Evolutionary conservation across 2,329 filamentous ascomycete genomes (phyloP).

Genomic region (Tolypocladium pustulatum): DNA sequence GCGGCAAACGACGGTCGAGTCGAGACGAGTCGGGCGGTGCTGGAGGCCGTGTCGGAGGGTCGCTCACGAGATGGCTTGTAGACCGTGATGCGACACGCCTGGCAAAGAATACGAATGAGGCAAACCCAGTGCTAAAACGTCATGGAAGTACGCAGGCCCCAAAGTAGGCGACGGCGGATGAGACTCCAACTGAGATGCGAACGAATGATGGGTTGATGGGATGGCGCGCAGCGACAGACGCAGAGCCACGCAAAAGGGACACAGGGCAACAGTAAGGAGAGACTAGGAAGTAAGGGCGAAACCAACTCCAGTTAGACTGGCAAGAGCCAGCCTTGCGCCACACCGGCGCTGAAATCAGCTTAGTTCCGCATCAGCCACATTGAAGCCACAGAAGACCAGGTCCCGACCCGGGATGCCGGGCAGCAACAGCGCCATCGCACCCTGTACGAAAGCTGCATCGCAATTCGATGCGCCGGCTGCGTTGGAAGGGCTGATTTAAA

Average conservation of each 20-base stretch:
- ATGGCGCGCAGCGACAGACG: neutral
- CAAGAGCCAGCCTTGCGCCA: neutral
- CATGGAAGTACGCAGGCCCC: neutral
- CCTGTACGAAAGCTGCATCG: neutral
- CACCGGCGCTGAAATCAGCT: neutral
- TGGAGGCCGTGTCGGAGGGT: neutral
- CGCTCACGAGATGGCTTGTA: neutral
- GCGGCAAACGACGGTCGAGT: neutral
- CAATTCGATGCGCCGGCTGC: neutral
- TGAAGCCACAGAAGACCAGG: neutral
- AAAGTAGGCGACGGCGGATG: neutral
- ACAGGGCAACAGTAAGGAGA: neutral
- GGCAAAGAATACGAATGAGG: neutral
- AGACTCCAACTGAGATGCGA: neutral
- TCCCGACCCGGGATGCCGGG: neutral
- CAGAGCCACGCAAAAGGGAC: neutral
- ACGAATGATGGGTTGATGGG: neutral
- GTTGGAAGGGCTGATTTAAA: neutral
- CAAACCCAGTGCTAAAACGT: neutral
- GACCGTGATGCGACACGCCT: neutral
- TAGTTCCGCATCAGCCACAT: neutral
- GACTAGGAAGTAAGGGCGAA: neutral
- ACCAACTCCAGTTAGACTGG: neutral
- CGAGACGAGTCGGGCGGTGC: neutral
- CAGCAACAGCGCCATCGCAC: no score